Conservation (phyloP, 495 filamentous ascomycete genomes). For the Ramalina peruviana region DNA sequence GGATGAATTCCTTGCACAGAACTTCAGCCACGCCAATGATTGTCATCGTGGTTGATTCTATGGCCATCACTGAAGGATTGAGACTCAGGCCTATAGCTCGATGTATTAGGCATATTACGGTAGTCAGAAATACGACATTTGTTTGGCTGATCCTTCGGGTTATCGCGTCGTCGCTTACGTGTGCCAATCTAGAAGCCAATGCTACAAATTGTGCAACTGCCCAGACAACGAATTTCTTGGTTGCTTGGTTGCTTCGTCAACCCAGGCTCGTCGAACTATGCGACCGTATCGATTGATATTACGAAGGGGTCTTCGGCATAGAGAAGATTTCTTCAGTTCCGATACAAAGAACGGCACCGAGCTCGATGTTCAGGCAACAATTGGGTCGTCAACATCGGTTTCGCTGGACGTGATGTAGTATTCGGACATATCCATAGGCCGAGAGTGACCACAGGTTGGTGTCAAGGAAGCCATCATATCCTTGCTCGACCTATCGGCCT, state of each 20-base stretch:
- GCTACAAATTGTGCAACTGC: slow-evolving; percentile 34
- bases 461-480: slow-evolving; percentile 41
- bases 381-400: slow-evolving; percentile 28
- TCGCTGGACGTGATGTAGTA: slow-evolving; percentile 32
- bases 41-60: no score
- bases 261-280: slow-evolving; percentile 44
- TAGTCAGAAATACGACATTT: no score
- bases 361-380: slow-evolving; percentile 27
- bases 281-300: slow-evolving; percentile 52
- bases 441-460: slow-evolving; percentile 50
- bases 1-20: no score
- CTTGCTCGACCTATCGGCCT: slow-evolving; percentile 29
- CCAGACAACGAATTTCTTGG: slow-evolving; percentile 46
- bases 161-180: no score
- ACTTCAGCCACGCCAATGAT: no score
- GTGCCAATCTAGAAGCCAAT: slow-evolving; percentile 30
- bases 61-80: no score
- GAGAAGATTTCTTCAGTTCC: slow-evolving; percentile 42
- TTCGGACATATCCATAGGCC: slow-evolving; percentile 42
- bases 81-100: no score
- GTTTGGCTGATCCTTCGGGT: no score
- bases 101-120: no score
- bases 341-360: slow-evolving; percentile 36
- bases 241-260: slow-evolving; percentile 58
- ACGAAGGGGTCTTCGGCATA: slow-evolving; percentile 47